These are phyloP conservation scores for Ricinus communis DNA, from an alignment of 345 rosid species.

Conservation along the genomic window DNA sequence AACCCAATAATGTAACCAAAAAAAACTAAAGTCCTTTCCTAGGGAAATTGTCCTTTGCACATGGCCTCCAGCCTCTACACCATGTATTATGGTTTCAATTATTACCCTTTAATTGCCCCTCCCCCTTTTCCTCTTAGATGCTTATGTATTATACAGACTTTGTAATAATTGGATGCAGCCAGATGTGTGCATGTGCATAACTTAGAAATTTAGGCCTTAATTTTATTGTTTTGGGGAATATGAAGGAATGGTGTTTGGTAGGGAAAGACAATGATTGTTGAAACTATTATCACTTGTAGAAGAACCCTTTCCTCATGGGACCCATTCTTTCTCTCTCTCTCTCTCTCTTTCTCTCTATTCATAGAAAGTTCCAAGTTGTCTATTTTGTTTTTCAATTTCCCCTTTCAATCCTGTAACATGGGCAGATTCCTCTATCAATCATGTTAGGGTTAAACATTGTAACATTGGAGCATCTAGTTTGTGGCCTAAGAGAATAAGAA, in stretches of 20 bases:
- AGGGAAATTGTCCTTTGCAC: constrained; percentile 35
- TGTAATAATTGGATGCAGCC: constrained; percentile 29
- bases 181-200: constrained; percentile 41
- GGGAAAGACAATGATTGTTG: constrained; percentile 30
- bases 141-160: background rate
- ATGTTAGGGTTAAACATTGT: constrained; percentile 4
- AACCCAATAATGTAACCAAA: too few relatives aligned
- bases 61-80: constrained; percentile 48
- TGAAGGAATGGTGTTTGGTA: constrained; percentile 21
- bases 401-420: constrained; percentile 29
- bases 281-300: too few relatives aligned
- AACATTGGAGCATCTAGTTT: background rate
- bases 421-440: constrained; percentile 29
- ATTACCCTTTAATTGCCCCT: constrained; percentile 28
- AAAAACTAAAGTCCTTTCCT: constrained; percentile 6
- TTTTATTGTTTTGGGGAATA: constrained; percentile 1
- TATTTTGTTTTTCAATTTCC: constrained; percentile 6
- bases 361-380: constrained; percentile 45
- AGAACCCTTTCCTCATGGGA: constrained; percentile 6
- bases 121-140: background rate
- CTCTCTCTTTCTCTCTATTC: background rate
- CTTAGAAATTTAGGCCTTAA: constrained; percentile 10
- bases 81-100: constrained; percentile 32
- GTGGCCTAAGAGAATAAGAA: background rate
- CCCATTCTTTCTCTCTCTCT: constrained; percentile 1